Conservation (phyloP, 768 basidiomycete genomes). For the Leucocoprinus birnbaumii region DNA sequence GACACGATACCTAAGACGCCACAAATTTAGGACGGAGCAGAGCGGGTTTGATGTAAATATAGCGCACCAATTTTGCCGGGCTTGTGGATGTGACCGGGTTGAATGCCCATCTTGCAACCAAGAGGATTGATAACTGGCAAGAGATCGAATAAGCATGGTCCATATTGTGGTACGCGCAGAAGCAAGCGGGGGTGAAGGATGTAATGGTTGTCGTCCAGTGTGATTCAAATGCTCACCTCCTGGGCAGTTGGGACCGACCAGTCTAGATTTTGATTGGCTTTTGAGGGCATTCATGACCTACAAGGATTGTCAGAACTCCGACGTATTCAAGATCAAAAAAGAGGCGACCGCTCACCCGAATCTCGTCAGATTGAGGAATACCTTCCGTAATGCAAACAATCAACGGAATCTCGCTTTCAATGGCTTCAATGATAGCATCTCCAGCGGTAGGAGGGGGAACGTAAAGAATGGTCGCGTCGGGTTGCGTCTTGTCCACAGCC, state of each 20-base stretch:
- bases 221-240: slow-evolving; percentile 44
- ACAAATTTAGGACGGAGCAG: neutral
- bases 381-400: slow-evolving; percentile 99
- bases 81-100: slow-evolving; percentile 95
- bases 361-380: slow-evolving; percentile 96
- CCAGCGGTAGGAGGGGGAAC: slow-evolving; percentile 96
- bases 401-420: slow-evolving; percentile 95
- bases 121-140: slow-evolving; percentile 83
- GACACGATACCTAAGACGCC: slow-evolving; percentile 76
- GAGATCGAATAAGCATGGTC: neutral
- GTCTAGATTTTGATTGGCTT: slow-evolving; percentile 89
- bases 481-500: slow-evolving; percentile 84
- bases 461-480: slow-evolving; percentile 95
- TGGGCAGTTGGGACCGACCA: slow-evolving; percentile 98
- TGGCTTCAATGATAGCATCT: slow-evolving; percentile 97
- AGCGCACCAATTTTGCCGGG: slow-evolving; percentile 90
- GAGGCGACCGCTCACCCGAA: slow-evolving; percentile 54
- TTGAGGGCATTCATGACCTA: slow-evolving; percentile 93
- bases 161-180: neutral
- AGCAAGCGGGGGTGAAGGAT: neutral
- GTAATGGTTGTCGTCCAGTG: neutral
- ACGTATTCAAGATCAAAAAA: neutral
- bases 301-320: neutral
- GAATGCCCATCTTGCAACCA: slow-evolving; percentile 99
- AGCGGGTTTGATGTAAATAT: neutral